Percentiles rank a stretch among this genome's conserved stretches.
Evolutionary conservation across 371 early-diverging fungal species (phyloP).

Genomic region (Mucor lusitanicus): DNA sequence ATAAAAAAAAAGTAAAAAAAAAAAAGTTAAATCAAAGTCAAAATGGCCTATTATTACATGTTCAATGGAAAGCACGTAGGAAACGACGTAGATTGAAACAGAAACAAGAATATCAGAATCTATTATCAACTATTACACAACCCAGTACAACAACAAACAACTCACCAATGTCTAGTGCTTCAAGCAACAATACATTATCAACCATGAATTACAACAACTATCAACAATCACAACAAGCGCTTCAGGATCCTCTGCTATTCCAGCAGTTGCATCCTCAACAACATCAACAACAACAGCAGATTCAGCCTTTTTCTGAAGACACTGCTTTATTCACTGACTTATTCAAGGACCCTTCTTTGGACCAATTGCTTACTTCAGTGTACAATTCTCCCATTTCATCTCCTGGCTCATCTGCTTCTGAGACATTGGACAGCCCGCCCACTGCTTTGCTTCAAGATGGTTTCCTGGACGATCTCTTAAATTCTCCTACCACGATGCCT

Average conservation of each 20-base stretch:
- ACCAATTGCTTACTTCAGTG: constrained; percentile 19
- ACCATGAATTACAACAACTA: constrained; percentile 8
- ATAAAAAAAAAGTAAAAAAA: constrained; percentile 19
- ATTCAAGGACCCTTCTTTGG: constrained; percentile 28
- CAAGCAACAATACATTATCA: constrained; percentile 8
- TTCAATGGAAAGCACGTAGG: constrained; percentile 50
- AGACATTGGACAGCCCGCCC: constrained; percentile 25
- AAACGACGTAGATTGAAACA: constrained; percentile 47
- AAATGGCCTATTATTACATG: constrained; percentile 47
- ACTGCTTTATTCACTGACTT: constrained; percentile 24
- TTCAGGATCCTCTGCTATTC: constrained; percentile 24
- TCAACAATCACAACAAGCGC: constrained; percentile 7
- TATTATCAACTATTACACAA: constrained; percentile 11
- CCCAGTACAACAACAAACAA: constrained; percentile 9
- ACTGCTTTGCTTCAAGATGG: constrained; percentile 25
- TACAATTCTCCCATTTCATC: constrained; percentile 23
- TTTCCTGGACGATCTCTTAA: constrained; percentile 24
- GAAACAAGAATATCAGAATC: constrained; percentile 10
- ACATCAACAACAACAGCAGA: constrained; percentile 15
- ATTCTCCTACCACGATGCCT: constrained; percentile 8
- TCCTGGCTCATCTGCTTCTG: constrained; percentile 24
- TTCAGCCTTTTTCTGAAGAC: constrained; percentile 11
- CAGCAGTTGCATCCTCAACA: constrained; percentile 1
- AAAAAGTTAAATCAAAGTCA: constrained; percentile 19
- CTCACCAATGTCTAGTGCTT: constrained; percentile 4